Percentiles rank a stretch among this genome's conserved stretches.
phyloP scores from a whole-genome alignment of 768 basidiomycete species.

The Mycena rebaudengoi region DNA sequence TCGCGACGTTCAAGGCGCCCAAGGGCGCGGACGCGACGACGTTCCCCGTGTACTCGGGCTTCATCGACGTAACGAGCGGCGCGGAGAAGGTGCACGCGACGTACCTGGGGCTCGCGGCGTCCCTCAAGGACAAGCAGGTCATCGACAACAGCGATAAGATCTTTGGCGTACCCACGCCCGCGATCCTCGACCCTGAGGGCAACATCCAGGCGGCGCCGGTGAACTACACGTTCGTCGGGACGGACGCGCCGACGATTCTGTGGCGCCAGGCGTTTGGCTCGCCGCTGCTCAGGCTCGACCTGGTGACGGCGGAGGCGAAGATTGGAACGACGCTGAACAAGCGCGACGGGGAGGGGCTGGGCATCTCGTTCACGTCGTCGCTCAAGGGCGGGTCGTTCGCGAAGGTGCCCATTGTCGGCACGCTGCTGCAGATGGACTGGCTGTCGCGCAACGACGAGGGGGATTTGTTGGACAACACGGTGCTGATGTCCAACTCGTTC shows the following conservation, averaged over 20 bases:
- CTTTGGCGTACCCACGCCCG: slow-evolving; percentile 55
- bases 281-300: slow-evolving; percentile 53
- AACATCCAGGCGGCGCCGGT: slow-evolving; percentile 47
- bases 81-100: slow-evolving; percentile 40
- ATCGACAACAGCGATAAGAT: slow-evolving; percentile 58
- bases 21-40: slow-evolving; percentile 44
- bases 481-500: slow-evolving; percentile 44
- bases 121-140: slow-evolving; percentile 58
- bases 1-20: slow-evolving; percentile 57
- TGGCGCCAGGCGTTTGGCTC: slow-evolving; percentile 61
- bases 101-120: slow-evolving; percentile 44
- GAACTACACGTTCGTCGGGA: slow-evolving; percentile 56
- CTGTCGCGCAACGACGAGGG: slow-evolving; percentile 24
- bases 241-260: slow-evolving; percentile 51
- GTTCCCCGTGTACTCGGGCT: slow-evolving; percentile 60
- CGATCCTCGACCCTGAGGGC: slow-evolving; percentile 49
- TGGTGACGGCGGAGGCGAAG: slow-evolving; percentile 52
- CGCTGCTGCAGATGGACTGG: slow-evolving; percentile 10
- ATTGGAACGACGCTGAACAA: slow-evolving; percentile 49
- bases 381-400: slow-evolving; percentile 49
- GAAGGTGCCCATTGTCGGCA: slow-evolving; percentile 21
- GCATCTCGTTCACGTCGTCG: slow-evolving; percentile 47
- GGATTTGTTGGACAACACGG: slow-evolving; percentile 37
- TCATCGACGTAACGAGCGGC: slow-evolving; percentile 41
- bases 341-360: slow-evolving; percentile 28